Evolutionary conservation across 768 basidiomycete species (phyloP).

Genomic region (Candolleomyces aberdarensis): DNA sequence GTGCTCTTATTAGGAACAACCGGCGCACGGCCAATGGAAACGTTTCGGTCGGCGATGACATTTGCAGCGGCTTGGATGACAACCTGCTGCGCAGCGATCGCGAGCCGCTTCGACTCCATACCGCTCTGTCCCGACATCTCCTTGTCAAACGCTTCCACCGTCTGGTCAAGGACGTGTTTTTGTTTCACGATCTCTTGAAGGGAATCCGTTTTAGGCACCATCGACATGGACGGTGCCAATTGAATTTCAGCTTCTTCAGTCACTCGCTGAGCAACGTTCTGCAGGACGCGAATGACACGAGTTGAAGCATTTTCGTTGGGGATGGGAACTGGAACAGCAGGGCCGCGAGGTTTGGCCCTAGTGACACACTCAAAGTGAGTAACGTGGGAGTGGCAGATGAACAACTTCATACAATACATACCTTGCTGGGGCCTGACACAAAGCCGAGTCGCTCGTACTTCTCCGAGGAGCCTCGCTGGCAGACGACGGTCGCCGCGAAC

Average conservation of each 20-base stretch:
- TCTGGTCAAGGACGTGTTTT: slow-evolving; percentile 68
- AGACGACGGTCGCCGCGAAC: slow-evolving; percentile 41
- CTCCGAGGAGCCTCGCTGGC: slow-evolving; percentile 41
- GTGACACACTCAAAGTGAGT: too few relatives aligned
- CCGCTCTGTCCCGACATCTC: slow-evolving; percentile 57
- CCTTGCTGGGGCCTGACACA: slow-evolving; percentile 41
- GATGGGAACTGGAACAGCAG: slow-evolving; percentile 5
- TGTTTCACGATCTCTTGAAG: slow-evolving; percentile 75
- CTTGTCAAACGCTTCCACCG: slow-evolving; percentile 74
- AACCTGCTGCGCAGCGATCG: slow-evolving; percentile 76
- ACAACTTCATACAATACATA: too few relatives aligned
- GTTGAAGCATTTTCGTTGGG: slow-evolving; percentile 45
- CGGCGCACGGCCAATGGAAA: slow-evolving; percentile 35
- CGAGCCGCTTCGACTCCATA: slow-evolving; percentile 54
- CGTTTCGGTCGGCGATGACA: slow-evolving; percentile 46
- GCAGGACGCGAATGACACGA: slow-evolving; percentile 75
- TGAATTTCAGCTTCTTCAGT: slow-evolving; percentile 72
- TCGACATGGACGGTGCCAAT: slow-evolving; percentile 45
- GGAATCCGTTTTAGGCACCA: slow-evolving; percentile 39
- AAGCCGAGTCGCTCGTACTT: slow-evolving; percentile 46
- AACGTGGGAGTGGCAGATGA: too few relatives aligned
- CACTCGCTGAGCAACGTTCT: slow-evolving; percentile 73
- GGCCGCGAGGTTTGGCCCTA: slow-evolving; percentile 5
- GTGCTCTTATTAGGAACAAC: slow-evolving; percentile 35
- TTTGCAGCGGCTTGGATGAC: slow-evolving; percentile 81